These are phyloP conservation scores for Pachysolen tannophilus DNA, from an alignment of 805 yeast genomes.

Conservation along the genomic window DNA sequence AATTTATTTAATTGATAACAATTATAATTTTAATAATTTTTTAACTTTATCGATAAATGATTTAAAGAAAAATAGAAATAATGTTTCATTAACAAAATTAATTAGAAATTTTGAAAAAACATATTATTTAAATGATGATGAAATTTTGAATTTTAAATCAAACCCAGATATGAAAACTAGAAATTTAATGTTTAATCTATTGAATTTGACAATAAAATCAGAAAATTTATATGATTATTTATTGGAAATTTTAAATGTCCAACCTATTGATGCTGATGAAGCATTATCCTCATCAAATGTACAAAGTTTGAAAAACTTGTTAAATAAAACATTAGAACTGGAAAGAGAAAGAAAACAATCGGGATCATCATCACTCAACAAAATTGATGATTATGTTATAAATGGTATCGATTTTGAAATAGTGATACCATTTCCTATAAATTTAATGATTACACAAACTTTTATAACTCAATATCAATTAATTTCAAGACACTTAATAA, in stretches of 20 bases:
- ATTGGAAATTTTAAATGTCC: conserved; percentile 42
- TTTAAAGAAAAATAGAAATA: conserved; percentile 28
- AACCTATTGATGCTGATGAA: conserved; percentile 46
- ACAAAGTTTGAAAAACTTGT: conserved; percentile 33
- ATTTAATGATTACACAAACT: conserved; percentile 63
- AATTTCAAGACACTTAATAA: conserved; percentile 61
- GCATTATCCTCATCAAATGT: conserved; percentile 38
- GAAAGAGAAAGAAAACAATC: conserved; percentile 11
- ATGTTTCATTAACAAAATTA: conserved; percentile 23
- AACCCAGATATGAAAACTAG: conserved; percentile 14
- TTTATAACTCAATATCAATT: conserved; percentile 73
- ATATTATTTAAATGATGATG: conserved; percentile 12
- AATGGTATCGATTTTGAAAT: conserved; percentile 48
- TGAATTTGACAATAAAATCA: conserved; percentile 32
- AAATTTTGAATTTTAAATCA: background rate
- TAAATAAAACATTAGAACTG: conserved; percentile 32
- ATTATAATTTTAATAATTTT: conserved; percentile 44
- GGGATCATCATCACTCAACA: conserved; percentile 19
- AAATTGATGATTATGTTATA: conserved; percentile 33
- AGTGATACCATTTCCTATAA: conserved; percentile 80
- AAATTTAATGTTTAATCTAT: conserved; percentile 13
- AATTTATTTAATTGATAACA: conserved; percentile 48
- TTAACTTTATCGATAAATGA: conserved; percentile 44
- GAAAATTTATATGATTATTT: conserved; percentile 32
- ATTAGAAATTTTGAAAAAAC: conserved; percentile 20